phyloP scores from a whole-genome alignment of 257 asterid genomes.

The Marsdenia floribunda region DNA sequence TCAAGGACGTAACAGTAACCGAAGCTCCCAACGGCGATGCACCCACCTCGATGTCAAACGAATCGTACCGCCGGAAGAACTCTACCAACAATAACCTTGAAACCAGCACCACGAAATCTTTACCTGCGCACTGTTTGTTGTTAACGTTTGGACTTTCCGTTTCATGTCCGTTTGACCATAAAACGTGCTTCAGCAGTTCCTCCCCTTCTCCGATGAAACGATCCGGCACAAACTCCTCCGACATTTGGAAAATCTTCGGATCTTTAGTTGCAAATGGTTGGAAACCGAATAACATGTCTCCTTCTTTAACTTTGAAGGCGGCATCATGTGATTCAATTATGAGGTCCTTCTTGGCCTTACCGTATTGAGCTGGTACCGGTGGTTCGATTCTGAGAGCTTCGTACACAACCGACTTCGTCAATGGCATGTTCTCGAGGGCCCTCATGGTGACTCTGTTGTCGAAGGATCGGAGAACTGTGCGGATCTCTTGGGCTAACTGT shows the following conservation, averaged over 20 bases:
- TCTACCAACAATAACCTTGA: constrained; percentile 73
- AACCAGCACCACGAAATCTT: constrained; percentile 75
- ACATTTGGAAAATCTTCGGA: constrained; percentile 61
- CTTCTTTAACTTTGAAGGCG: constrained; percentile 61
- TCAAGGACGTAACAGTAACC: constrained; percentile 65
- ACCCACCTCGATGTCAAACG: constrained; percentile 59
- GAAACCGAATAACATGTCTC: constrained; percentile 65
- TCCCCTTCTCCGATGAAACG: constrained; percentile 72
- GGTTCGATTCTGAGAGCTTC: constrained; percentile 74
- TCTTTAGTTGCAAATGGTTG: constrained; percentile 87
- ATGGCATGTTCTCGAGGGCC: constrained; percentile 63
- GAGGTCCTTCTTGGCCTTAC: constrained; percentile 48
- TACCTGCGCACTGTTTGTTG: constrained; percentile 91
- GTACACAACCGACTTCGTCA: constrained; percentile 76
- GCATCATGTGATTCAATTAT: constrained; percentile 72
- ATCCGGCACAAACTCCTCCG: constrained; percentile 71
- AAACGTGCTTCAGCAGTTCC: constrained; percentile 54
- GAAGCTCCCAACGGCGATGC: constrained; percentile 59
- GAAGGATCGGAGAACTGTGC: constrained; percentile 42
- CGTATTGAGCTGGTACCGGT: constrained; percentile 78
- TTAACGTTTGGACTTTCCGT: constrained; percentile 38
- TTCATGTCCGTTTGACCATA: constrained; percentile 92
- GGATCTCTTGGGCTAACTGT: constrained; percentile 55
- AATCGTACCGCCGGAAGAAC: constrained; percentile 74
- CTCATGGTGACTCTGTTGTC: constrained; percentile 51